phyloP scores from a whole-genome alignment of 2,329 filamentous ascomycete genomes.

The Ascochyta lentis region DNA sequence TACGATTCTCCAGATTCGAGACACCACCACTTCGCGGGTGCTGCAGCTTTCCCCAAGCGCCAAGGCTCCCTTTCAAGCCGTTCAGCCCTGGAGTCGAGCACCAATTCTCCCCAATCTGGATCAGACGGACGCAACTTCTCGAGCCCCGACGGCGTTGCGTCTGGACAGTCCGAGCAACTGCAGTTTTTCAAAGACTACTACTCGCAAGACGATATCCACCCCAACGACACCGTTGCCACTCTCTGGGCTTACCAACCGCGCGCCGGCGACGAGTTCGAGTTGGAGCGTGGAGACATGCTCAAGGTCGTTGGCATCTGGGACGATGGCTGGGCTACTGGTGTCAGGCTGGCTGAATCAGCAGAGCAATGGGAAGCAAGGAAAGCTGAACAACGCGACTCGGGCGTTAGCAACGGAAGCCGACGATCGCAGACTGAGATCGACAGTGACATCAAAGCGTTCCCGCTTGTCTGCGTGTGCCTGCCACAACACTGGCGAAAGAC shows the following conservation, averaged over 20 bases:
- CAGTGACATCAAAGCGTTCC: constrained; percentile 97
- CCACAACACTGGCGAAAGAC: constrained; percentile 97
- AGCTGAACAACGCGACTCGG: constrained; percentile 86
- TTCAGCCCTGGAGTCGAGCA: constrained; percentile 72
- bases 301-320: constrained; percentile 99
- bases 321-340: constrained; percentile 96
- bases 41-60: constrained; percentile 65
- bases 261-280: constrained; percentile 87
- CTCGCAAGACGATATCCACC: constrained; percentile 93
- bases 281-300: constrained; percentile 96
- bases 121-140: constrained; percentile 70
- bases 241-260: constrained; percentile 97
- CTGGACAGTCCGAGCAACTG: constrained; percentile 93
- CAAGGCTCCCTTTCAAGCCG: constrained; percentile 89
- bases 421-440: constrained; percentile 45
- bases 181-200: constrained; percentile 99
- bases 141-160: constrained; percentile 81
- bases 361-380: constrained; percentile 86
- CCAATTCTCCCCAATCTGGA: constrained; percentile 71
- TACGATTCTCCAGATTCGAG: constrained; percentile 74
- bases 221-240: constrained; percentile 85
- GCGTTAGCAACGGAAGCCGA: constrained; percentile 79
- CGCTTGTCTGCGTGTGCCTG: constrained; percentile 92
- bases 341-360: constrained; percentile 79
- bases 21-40: constrained; percentile 47